Conservation (phyloP, 1,284 basidiomycete genomes). For the Wolfiporia cocos region DNA sequence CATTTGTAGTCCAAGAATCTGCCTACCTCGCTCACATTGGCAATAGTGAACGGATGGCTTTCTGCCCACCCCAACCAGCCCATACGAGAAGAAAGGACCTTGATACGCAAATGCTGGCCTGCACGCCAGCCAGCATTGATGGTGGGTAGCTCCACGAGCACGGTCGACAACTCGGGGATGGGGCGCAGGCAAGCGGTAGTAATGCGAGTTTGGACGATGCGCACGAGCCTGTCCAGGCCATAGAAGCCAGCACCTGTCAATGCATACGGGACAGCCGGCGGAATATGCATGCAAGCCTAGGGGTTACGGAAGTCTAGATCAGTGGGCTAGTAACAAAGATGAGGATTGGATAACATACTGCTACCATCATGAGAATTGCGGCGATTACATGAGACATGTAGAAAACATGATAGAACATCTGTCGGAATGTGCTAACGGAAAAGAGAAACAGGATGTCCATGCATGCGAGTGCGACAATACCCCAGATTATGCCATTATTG, state of each 20-base stretch:
- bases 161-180: conserved; percentile 50
- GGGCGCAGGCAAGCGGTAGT: conserved; percentile 48
- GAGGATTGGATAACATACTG: not conserved
- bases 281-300: not conserved
- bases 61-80: conserved; percentile 45
- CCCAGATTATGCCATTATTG: conserved; percentile 33
- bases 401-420: conserved; percentile 51
- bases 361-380: conserved; percentile 18
- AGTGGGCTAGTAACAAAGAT: not conserved
- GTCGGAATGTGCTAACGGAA: conserved; percentile 45
- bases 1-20: too few relatives aligned
- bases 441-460: conserved; percentile 50
- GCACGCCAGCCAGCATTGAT: conserved; percentile 75
- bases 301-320: too few relatives aligned
- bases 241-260: too few relatives aligned
- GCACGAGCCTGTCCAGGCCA: conserved; percentile 56
- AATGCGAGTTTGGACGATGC: conserved; percentile 60
- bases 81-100: conserved; percentile 52
- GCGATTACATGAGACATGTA: conserved; percentile 43
- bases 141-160: conserved; percentile 50
- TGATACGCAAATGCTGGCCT: conserved; percentile 75
- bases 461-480: conserved; percentile 42
- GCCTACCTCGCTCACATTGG: conserved; percentile 33
- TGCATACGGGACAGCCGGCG: not conserved
- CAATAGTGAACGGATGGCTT: conserved; percentile 77